phyloP scores from a whole-genome alignment of 305 asterid genomes.

The Solanum hybrid region DNA sequence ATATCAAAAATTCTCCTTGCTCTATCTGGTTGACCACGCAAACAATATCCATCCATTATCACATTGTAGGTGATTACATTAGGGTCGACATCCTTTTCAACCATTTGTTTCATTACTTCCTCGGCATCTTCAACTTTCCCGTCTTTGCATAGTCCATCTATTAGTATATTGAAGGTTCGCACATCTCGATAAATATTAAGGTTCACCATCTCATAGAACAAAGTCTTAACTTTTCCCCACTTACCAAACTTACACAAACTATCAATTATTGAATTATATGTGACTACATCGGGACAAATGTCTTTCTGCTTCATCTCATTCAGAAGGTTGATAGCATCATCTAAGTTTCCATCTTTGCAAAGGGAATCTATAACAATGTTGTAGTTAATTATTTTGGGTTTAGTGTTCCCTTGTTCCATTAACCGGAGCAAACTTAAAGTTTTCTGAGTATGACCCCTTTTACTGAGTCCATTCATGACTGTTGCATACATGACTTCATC shows the following conservation, averaged over 20 bases:
- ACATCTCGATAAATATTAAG: neutral
- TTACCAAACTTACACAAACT: neutral
- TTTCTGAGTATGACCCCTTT: neutral
- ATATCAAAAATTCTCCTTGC: neutral
- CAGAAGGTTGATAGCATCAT: neutral
- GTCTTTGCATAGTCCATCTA: neutral
- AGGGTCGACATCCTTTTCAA: neutral
- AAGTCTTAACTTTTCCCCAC: neutral
- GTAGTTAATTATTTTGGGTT: neutral
- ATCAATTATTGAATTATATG: neutral
- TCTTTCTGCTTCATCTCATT: neutral
- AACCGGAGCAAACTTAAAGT: neutral
- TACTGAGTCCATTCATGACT: neutral
- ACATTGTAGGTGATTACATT: neutral
- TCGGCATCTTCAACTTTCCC: neutral
- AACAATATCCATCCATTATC: neutral
- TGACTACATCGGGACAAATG: neutral
- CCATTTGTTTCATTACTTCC: neutral
- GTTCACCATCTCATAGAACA: neutral
- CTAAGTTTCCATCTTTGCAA: neutral
- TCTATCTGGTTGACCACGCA: neutral
- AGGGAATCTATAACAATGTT: neutral
- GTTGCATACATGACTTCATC: neutral
- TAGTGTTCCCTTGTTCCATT: neutral
- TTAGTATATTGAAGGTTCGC: neutral